Percentiles rank a stretch among this genome's conserved stretches.
Conservation (phyloP, 257 asterid species). For the Fraxinus cuspidata region DNA sequence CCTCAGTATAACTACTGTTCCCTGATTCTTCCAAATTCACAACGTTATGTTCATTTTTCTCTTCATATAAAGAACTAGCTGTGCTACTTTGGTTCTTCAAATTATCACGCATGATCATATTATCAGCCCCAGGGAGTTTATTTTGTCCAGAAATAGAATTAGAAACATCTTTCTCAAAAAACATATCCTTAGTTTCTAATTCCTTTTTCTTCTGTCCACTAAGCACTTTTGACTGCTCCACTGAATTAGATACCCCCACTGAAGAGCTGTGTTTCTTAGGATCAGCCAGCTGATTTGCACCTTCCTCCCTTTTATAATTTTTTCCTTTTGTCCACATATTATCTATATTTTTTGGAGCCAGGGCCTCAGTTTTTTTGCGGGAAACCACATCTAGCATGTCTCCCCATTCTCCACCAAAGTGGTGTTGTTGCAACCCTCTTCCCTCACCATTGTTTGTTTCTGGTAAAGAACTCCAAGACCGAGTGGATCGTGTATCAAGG, state of each 20-base stretch:
- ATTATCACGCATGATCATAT: constrained; percentile 20
- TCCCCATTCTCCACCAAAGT: constrained; percentile 89
- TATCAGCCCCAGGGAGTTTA: constrained; percentile 27
- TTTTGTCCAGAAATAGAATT: constrained; percentile 28
- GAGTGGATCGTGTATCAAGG: constrained; percentile 68
- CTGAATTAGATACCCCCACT: constrained; percentile 49
- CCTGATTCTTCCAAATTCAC: constrained; percentile 58
- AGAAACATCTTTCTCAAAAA: constrained; percentile 26
- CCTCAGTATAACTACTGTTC: constrained; percentile 79
- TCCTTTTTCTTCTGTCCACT: constrained; percentile 42
- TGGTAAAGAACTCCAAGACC: constrained; percentile 76
- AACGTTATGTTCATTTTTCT: constrained; percentile 48
- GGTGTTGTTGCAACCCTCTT: constrained; percentile 48
- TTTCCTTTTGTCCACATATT: constrained; percentile 97
- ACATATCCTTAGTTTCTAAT: constrained; percentile 18
- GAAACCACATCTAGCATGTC: constrained; percentile 70
- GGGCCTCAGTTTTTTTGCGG: constrained; percentile 70
- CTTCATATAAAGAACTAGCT: constrained; percentile 32
- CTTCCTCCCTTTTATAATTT: constrained; percentile 69
- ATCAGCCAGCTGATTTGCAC: constrained; percentile 34
- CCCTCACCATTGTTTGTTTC: constrained; percentile 55
- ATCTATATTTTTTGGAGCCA: constrained; percentile 94
- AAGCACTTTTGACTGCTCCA: constrained; percentile 42
- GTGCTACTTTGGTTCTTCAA: constrained; percentile 26
- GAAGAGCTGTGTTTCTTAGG: constrained; percentile 40